Percentiles rank a stretch among this genome's conserved stretches.
Conservation (phyloP, 441 rosid species). For the Cnidoscolus chayamansa region DNA sequence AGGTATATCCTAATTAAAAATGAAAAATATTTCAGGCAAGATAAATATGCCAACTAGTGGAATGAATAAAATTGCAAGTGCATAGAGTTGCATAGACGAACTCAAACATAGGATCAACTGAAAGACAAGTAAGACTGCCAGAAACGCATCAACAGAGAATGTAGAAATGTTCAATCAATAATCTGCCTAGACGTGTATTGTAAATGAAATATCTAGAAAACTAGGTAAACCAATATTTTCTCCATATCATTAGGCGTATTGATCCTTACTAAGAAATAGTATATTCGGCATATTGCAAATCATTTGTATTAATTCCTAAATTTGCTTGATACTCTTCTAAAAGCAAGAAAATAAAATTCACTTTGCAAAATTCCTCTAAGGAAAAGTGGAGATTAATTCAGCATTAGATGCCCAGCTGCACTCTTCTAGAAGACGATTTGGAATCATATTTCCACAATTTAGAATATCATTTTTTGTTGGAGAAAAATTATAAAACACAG, state of each 20-base stretch:
- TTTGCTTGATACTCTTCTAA: neutral
- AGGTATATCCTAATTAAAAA: constrained; percentile 41
- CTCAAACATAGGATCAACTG: neutral
- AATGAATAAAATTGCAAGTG: constrained; percentile 18
- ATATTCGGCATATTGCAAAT: neutral
- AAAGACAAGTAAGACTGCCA: neutral
- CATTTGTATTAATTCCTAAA: neutral
- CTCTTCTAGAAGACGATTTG: neutral
- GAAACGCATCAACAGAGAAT: neutral
- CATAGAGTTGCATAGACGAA: neutral
- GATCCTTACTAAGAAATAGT: neutral
- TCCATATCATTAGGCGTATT: neutral
- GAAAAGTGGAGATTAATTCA: neutral
- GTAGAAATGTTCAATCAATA: neutral
- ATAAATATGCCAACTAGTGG: neutral
- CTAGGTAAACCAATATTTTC: neutral
- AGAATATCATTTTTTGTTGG: neutral
- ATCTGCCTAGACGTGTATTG: neutral
- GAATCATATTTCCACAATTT: neutral
- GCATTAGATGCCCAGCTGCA: neutral
- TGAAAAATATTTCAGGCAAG: constrained; percentile 7
- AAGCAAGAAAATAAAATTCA: neutral
- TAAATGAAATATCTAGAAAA: neutral
- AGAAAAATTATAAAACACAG: neutral
- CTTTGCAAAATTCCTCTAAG: neutral